Evolutionary conservation across 1,284 basidiomycete species (phyloP), one percentile per base, ranked within the genome.

Genomic region (Ganoderma resinaceum): DNA sequence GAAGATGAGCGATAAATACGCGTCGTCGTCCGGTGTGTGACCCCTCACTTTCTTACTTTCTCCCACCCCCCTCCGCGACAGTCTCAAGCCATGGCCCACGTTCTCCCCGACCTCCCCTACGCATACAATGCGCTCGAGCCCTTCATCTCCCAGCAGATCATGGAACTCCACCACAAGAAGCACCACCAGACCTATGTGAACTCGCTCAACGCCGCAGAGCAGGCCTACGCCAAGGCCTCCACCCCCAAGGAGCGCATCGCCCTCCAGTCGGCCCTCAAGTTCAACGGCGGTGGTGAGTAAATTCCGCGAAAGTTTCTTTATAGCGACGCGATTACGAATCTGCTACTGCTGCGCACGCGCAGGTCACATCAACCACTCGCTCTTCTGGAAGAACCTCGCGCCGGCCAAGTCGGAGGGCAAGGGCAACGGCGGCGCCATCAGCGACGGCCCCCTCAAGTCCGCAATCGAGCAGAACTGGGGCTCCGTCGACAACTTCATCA

Each of bases 311-410:
- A 16, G 3, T 23, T 2, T 37, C 23, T 37, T 37, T 52, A 40
- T 62, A 33, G 16, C 23, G 46, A 37, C 57, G 65, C 68, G 72
- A 67, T 70, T 43, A 38, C 40, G 37, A 18, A 42, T 20, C 20
- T 33, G n/a, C 40, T 42, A 5, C 43, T 26, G 31, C 35, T 38
- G 63, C 40, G 60, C 18, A 16, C 14, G 38, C 57, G 66, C 70
- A 93, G 92, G 93, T 8, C 93, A 95, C 77, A 94, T 95, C 79
- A 96, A 96, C 82, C 95, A 96, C 80, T 91, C 96, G 55, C 88
- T 99, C 65, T 99, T 99, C 88, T 99, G 97, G 98, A 96, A 93
- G 83, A 99, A 98, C 84, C 89, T 98, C 74, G 92, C 88, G 4
- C 87, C 95, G 1, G 86, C 91, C 26, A 82, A 83, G 37, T 84